Evolutionary conservation across 2,329 filamentous ascomycete genomes (phyloP).

Genomic region (Fusarium bactridioides): DNA sequence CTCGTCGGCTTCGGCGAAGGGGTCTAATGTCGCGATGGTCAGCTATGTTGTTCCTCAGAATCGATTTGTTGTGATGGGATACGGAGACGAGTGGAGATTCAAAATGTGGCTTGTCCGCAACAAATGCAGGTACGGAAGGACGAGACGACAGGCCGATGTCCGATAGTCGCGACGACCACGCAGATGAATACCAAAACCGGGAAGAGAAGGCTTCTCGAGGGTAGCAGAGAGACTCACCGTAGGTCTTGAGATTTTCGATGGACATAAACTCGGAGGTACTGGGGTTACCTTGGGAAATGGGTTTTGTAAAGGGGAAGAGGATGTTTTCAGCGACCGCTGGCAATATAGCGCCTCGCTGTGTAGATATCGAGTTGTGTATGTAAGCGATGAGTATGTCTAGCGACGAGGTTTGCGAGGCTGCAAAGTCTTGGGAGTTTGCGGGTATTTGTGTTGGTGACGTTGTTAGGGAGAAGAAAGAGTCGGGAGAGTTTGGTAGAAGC

Average conservation of each 20-base stretch:
- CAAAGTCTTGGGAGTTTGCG: slow-evolving; percentile 28
- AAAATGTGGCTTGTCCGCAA: slow-evolving; percentile 26
- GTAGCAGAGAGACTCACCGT: slow-evolving; percentile 68
- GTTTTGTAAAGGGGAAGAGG: slow-evolving; percentile 51
- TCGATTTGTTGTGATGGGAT: background rate
- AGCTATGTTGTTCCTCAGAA: background rate
- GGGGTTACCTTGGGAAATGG: slow-evolving; percentile 64
- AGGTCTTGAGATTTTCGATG: slow-evolving; percentile 98
- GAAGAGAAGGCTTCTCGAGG: too few relatives aligned
- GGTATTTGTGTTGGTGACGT: slow-evolving; percentile 39
- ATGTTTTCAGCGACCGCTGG: slow-evolving; percentile 60
- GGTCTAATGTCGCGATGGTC: slow-evolving; percentile 68
- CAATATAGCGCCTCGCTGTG: slow-evolving; percentile 57
- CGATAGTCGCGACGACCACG: background rate
- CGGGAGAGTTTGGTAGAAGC: slow-evolving; percentile 21
- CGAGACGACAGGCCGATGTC: background rate
- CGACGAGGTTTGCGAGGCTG: slow-evolving; percentile 29
- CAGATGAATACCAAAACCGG: background rate
- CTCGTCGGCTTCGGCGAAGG: slow-evolving; percentile 99
- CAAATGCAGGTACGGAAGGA: slow-evolving; percentile 40
- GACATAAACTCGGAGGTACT: slow-evolving; percentile 90
- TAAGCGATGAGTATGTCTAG: slow-evolving; percentile 17
- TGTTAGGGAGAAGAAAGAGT: slow-evolving; percentile 28
- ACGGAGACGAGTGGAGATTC: slow-evolving; percentile 23
- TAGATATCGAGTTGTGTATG: slow-evolving; percentile 13